Conservation (phyloP, 1,284 basidiomycete genomes). For the Ustilago lituana region DNA sequence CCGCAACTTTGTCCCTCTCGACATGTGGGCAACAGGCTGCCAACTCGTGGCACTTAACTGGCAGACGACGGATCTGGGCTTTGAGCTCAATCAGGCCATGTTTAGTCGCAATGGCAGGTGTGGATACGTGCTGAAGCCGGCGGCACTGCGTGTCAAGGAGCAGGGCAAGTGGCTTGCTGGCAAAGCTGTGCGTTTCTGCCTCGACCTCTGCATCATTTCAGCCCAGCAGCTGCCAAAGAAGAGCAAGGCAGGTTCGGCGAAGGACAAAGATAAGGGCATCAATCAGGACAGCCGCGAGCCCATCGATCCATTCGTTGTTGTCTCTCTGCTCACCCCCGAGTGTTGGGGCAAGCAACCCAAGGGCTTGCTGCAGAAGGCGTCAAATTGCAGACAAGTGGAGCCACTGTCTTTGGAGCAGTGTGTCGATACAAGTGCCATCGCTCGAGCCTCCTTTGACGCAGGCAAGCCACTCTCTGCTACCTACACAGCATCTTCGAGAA, state of each 20-base stretch:
- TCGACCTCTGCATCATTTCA: slow-evolving; percentile 75
- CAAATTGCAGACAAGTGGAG: neutral
- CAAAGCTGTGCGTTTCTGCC: slow-evolving; percentile 39
- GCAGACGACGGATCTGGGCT: slow-evolving; percentile 78
- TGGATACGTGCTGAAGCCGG: slow-evolving; percentile 92
- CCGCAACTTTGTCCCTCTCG: slow-evolving; percentile 86
- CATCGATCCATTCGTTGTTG: slow-evolving; percentile 55
- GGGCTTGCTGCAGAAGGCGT: slow-evolving; percentile 27
- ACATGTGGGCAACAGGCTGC: slow-evolving; percentile 87
- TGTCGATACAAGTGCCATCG: neutral
- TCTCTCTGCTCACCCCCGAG: slow-evolving; percentile 49
- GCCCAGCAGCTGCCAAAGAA: slow-evolving; percentile 84
- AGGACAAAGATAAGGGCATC: slow-evolving; percentile 44
- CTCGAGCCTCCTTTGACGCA: neutral
- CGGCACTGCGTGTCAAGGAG: slow-evolving; percentile 75
- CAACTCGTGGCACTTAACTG: slow-evolving; percentile 98
- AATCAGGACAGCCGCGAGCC: slow-evolving; percentile 38
- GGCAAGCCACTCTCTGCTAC: neutral
- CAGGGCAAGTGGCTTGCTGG: slow-evolving; percentile 42
- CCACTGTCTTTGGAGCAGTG: too few species aligned
- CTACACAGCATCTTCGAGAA: neutral
- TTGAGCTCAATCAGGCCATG: slow-evolving; percentile 92
- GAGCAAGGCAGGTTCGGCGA: slow-evolving; percentile 33
- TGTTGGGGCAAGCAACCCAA: slow-evolving; percentile 55
- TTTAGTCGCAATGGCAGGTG: slow-evolving; percentile 85